Evolutionary conservation across 148 eudicot species (phyloP).

Genomic region (Silene conica): DNA sequence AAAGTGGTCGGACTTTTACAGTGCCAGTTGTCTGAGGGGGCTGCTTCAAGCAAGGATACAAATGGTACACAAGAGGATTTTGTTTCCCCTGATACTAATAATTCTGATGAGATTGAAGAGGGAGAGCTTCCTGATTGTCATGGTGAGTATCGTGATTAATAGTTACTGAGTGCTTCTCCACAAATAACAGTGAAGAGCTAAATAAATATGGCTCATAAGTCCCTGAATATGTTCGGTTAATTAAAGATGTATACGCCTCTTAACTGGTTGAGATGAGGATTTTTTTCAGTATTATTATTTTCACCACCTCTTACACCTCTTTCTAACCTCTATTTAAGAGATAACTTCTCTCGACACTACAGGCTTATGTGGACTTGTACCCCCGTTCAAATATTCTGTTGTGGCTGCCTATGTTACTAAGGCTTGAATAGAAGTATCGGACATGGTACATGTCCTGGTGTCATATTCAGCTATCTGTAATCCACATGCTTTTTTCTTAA

Average conservation of each 20-base stretch:
- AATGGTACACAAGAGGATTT: slow-evolving; percentile 26
- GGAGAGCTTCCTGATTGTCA: slow-evolving; percentile 95
- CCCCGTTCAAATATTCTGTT: background rate
- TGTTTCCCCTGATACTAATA: slow-evolving; percentile 29
- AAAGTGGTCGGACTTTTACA: slow-evolving; percentile 78
- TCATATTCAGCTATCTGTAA: too few relatives aligned
- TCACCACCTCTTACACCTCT: background rate
- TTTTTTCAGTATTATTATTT: background rate
- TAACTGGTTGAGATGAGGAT: background rate
- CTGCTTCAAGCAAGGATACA: slow-evolving; percentile 47
- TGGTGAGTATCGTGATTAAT: slow-evolving; percentile 41
- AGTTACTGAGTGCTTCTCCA: background rate
- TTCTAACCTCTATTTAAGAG: background rate
- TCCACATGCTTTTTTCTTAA: too few relatives aligned
- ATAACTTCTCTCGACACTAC: too few relatives aligned
- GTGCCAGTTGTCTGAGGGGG: slow-evolving; percentile 84
- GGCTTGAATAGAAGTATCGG: too few relatives aligned
- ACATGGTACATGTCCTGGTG: too few relatives aligned
- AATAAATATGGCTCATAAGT: background rate
- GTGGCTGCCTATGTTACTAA: background rate
- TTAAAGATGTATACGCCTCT: background rate
- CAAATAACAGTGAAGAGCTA: background rate
- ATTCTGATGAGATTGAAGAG: slow-evolving; percentile 75
- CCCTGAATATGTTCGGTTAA: background rate
- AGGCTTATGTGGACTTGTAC: background rate